These are phyloP conservation scores for Crithidia bombi DNA, from an alignment of 208 protist genomes.

Conservation along the genomic window DNA sequence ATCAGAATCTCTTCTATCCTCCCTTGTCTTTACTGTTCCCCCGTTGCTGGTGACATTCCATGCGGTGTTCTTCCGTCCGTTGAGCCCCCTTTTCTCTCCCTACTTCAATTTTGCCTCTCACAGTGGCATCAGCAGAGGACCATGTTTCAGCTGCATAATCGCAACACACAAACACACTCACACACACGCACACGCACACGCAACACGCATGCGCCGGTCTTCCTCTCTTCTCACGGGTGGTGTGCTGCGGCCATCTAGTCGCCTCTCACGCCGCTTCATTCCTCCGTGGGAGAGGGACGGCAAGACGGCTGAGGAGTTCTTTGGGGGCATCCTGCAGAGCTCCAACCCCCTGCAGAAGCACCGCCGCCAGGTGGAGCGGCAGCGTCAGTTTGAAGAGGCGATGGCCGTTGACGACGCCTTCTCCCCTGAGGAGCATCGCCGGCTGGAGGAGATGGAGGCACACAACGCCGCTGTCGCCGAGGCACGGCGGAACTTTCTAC, in stretches of 20 bases:
- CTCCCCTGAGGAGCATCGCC: conserved; percentile 49
- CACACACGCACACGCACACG: conserved; percentile 1
- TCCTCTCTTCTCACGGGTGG: neutral
- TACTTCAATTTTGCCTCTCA: too few species aligned
- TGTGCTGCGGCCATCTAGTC: neutral
- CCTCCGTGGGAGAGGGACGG: conserved; percentile 87
- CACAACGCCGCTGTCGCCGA: conserved; percentile 51
- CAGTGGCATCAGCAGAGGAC: too few species aligned
- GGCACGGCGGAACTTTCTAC: conserved; percentile 68
- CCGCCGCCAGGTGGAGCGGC: conserved; percentile 39
- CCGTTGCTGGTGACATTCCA: too few species aligned
- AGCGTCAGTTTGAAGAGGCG: conserved; percentile 36
- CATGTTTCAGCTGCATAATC: too few species aligned
- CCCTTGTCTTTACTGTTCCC: too few species aligned
- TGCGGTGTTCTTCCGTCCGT: too few species aligned
- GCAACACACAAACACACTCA: too few species aligned
- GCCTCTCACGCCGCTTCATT: conserved; percentile 61
- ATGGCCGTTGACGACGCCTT: conserved; percentile 29
- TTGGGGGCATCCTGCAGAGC: conserved; percentile 67
- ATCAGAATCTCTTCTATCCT: too few species aligned
- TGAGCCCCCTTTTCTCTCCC: too few species aligned
- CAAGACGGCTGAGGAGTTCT: conserved; percentile 84
- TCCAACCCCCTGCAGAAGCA: conserved; percentile 68
- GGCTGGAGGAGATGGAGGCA: conserved; percentile 51
- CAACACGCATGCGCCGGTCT: conserved; percentile 21